Conservation (phyloP, 768 basidiomycete species). For the Boletus vinaceobasis region DNA sequence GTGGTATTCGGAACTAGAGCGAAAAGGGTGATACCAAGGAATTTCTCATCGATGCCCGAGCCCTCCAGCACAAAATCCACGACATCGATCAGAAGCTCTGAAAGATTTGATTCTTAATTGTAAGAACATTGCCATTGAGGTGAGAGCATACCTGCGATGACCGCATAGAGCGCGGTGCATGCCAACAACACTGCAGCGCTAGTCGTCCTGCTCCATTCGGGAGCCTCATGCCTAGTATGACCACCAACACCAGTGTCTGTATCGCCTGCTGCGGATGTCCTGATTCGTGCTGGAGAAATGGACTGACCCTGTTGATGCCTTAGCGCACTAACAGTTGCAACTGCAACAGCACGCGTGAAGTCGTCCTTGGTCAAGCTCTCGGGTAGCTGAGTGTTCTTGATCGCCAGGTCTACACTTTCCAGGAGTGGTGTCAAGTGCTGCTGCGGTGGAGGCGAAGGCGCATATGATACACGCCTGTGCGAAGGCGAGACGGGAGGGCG, state of each 20-base stretch:
- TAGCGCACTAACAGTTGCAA: conserved; percentile 88
- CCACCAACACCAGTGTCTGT: conserved; percentile 48
- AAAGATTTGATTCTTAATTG: conserved; percentile 1
- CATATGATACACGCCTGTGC: conserved; percentile 56
- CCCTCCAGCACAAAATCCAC: conserved; percentile 90
- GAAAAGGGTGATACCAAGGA: conserved; percentile 93
- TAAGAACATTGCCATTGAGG: neutral
- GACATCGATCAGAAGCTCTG: conserved; percentile 92
- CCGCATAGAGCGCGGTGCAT: conserved; percentile 90
- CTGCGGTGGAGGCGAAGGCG: conserved; percentile 34
- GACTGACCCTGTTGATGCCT: conserved; percentile 68
- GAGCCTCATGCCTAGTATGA: conserved; percentile 89
- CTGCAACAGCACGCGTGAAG: conserved; percentile 90
- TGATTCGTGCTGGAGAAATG: conserved; percentile 46
- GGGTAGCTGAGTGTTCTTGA: conserved; percentile 59
- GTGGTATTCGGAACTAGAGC: conserved; percentile 98
- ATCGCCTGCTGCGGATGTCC: conserved; percentile 37
- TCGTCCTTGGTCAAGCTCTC: conserved; percentile 77
- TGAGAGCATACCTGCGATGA: conserved; percentile 82
- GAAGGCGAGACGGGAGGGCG: conserved; percentile 41
- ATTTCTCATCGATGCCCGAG: conserved; percentile 95
- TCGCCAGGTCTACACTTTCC: conserved; percentile 75
- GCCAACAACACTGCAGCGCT: conserved; percentile 86
- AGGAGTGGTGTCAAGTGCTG: conserved; percentile 57
- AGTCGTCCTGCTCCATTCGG: conserved; percentile 89